These are phyloP conservation scores for Musa balbisiana DNA, from an alignment of 202 grass and related monocot genomes.

Conservation along the genomic window DNA sequence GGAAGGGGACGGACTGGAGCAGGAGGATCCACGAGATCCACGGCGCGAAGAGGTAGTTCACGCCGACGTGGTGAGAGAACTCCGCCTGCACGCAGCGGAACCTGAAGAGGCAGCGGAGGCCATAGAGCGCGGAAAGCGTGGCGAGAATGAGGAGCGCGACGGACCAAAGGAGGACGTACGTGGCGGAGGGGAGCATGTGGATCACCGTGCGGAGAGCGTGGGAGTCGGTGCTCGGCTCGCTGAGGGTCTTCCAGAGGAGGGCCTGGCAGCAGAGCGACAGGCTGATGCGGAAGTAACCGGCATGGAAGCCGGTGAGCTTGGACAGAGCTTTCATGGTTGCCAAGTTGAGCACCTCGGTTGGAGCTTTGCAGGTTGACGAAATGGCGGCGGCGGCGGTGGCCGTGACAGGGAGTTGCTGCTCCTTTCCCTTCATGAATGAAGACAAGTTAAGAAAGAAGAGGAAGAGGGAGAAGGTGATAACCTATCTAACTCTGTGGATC, in stretches of 20 bases:
- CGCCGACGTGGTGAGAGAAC: background rate
- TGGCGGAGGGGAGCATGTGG: background rate
- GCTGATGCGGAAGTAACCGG: conserved; percentile 16
- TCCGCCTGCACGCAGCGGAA: background rate
- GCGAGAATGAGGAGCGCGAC: background rate
- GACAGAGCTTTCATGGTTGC: background rate
- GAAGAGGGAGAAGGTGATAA: too few relatives aligned
- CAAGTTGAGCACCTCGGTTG: too few relatives aligned
- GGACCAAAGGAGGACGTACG: conserved; percentile 6
- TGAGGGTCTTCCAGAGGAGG: conserved; percentile 3
- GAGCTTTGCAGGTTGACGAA: too few relatives aligned
- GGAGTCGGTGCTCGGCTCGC: background rate
- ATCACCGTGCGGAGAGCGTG: conserved; percentile 1
- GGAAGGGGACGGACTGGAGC: conserved; percentile 1
- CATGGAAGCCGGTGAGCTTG: conserved; percentile 3
- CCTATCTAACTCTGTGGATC: too few relatives aligned
- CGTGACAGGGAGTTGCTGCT: too few relatives aligned
- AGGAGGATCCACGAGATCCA: conserved; percentile 10
- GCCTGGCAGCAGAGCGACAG: conserved; percentile 12
- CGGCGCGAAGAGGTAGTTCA: conserved; percentile 6
- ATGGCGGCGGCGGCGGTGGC: too few relatives aligned
- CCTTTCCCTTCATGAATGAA: too few relatives aligned
- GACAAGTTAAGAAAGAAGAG: too few relatives aligned
- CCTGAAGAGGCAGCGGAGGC: background rate
- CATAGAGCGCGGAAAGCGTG: background rate